Evolutionary conservation across 345 rosid species (phyloP), one percentile per base, ranked within the genome.

Genomic region (Citrus hindsii): DNA sequence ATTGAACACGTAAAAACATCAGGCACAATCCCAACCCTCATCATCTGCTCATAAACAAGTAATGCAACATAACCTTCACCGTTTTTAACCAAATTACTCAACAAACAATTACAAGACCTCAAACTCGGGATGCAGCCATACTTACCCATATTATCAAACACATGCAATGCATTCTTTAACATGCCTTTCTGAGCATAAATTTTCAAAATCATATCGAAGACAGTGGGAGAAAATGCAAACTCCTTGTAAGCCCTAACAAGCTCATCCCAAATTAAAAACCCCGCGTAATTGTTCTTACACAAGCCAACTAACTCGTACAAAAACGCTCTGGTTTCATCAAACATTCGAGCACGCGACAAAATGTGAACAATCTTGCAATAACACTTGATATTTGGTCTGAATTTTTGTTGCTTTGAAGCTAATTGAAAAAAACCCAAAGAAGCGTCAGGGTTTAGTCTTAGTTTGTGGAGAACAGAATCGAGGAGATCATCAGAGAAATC

Each of bases 131-230:
- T 62, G 14, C 90, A 80, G 33, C 92, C 90, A 60, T 51, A 72
- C 32, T 82, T 86, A 6, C 89, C 87, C 92, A 95, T 93, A 79
- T 95, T 91, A 82, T 95, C 98, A 81, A 95, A 95, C 85, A 93
- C 98, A 28, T 92, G 84, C 74, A 95, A 84, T 48, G 98, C 98
- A 77, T 86, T 82, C 92, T 79, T 87, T 27, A 78, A 12, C 95
- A 89, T 76, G 48, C 91, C 89, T 53, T 84, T 91, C 80, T 90
- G 86, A 4, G 90, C 89, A 83, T 81, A 95, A n/a, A 85, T 81
- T 78, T 90, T 95, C 77, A 95, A 74, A 35, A 92, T 64, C 97
- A 95, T 92, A 79, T 95, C 98, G 28, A 95, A 95, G 42, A 93
- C 93, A 28, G 85, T 76, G 9, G 92, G 90, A n/a, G 97, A 89